A percentile compares a stretch with the other conserved stretches of the same genome.
Conservation (phyloP, 805 yeast species). For the Schizosaccharomyces cryophilus region DNA sequence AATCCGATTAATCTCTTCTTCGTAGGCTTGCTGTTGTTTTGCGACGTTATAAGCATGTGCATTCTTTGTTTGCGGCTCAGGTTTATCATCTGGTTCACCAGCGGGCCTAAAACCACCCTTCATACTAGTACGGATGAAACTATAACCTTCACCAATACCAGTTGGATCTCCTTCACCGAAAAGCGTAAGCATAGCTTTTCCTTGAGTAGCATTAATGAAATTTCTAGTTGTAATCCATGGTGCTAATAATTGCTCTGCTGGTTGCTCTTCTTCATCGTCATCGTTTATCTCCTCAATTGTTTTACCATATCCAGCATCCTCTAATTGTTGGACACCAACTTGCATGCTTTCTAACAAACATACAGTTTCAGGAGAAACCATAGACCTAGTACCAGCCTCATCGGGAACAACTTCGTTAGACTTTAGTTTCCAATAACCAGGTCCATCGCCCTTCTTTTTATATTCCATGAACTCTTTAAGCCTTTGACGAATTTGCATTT, state of each 20-base stretch:
- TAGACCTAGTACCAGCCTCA: conserved; percentile 50
- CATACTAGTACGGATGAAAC: conserved; percentile 76
- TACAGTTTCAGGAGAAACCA: conserved; percentile 82
- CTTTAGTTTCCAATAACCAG: conserved; percentile 82
- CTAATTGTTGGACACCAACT: conserved; percentile 68
- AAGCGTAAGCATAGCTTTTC: conserved; percentile 86
- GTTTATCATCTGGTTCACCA: conserved; percentile 17
- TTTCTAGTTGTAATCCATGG: conserved; percentile 90
- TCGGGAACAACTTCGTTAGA: conserved; percentile 38
- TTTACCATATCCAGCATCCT: conserved; percentile 41
- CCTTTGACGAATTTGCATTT: conserved; percentile 88
- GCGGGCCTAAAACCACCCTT: conserved; percentile 58
- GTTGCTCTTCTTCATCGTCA: conserved; percentile 21
- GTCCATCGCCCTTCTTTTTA: conserved; percentile 81
- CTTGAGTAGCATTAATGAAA: conserved; percentile 80
- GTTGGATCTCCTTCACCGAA: conserved; percentile 91
- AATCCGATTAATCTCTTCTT: conserved; percentile 63
- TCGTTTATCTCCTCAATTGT: conserved; percentile 15
- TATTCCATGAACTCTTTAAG: conserved; percentile 94
- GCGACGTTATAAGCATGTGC: conserved; percentile 63
- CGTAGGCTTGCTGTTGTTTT: conserved; percentile 71
- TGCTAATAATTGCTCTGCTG: conserved; percentile 61
- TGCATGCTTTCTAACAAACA: conserved; percentile 76
- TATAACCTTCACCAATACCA: conserved; percentile 70
- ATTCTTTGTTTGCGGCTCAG: conserved; percentile 15